Evolutionary conservation across 2,329 filamentous ascomycete genomes (phyloP).

Genomic region (Falciphora oryzae): DNA sequence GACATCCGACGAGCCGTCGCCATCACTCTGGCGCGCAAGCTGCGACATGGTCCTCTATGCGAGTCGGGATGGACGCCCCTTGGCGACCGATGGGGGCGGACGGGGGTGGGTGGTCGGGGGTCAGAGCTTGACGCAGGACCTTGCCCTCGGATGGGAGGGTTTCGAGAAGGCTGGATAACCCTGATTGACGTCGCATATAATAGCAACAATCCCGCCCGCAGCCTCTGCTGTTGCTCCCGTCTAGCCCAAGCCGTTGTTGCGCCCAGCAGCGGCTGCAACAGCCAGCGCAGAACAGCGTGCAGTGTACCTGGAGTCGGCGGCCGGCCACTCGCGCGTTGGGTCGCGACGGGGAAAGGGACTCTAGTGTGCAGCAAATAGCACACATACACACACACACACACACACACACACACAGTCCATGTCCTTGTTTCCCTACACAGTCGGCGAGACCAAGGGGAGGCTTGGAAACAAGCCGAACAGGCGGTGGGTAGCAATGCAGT

Average conservation of each 20-base stretch:
- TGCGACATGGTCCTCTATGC: conserved; percentile 48
- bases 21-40: conserved; percentile 39
- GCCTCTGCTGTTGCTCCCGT: conserved; percentile 7
- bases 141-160: conserved; percentile 22
- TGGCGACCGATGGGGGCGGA: conserved; percentile 25
- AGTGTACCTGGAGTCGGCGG: neutral
- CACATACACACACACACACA: no score
- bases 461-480: neutral
- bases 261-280: conserved; percentile 1
- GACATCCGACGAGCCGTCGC: conserved; percentile 33
- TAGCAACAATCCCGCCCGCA: conserved; percentile 15
- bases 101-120: conserved; percentile 22
- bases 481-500: neutral
- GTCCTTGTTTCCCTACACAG: neutral
- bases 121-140: conserved; percentile 29
- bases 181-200: conserved; percentile 44
- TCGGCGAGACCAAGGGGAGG: neutral
- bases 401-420: no score
- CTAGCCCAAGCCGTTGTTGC: neutral
- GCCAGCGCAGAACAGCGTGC: conserved; percentile 2
- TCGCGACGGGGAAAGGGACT: no score
- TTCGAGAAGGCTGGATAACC: conserved; percentile 37
- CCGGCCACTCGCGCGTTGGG: no score
- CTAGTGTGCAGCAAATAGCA: no score
- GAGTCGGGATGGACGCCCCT: conserved; percentile 16